A percentile compares a stretch with the other conserved stretches of the same genome.
Conservation (phyloP, 345 rosid genomes). For the Acer campestre region DNA sequence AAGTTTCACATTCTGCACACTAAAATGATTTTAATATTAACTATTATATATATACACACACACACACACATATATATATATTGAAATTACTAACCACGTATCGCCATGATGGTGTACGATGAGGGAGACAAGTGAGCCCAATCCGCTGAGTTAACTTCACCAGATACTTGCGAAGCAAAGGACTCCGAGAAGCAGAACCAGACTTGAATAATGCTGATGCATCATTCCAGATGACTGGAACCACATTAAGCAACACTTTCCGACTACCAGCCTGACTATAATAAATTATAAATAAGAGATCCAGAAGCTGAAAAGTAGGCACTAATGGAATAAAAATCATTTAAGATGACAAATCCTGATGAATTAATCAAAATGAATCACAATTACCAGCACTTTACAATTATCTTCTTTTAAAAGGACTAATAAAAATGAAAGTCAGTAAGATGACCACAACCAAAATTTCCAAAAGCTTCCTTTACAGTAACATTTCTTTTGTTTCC, state of each 20-base stretch:
- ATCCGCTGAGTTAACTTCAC: constrained; percentile 86
- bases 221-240: constrained; percentile 64
- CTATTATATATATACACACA: too few species aligned
- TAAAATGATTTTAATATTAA: too few species aligned
- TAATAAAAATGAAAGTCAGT: neutral
- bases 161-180: constrained; percentile 83
- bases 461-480: neutral
- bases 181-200: constrained; percentile 62
- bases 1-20: neutral
- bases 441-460: neutral
- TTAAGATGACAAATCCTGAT: neutral
- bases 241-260: constrained; percentile 60
- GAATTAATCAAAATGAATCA: neutral
- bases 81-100: constrained; percentile 68
- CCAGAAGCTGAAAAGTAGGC: constrained; percentile 14
- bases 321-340: neutral
- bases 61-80: neutral
- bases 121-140: constrained; percentile 88
- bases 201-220: constrained; percentile 62
- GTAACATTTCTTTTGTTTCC: neutral
- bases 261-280: constrained; percentile 75
- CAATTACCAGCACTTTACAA: neutral
- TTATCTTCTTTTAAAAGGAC: neutral
- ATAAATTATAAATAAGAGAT: constrained; percentile 29
- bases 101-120: constrained; percentile 75